Conservation (phyloP, 208 protist genomes). For the Wallacemonas sp. region DNA sequence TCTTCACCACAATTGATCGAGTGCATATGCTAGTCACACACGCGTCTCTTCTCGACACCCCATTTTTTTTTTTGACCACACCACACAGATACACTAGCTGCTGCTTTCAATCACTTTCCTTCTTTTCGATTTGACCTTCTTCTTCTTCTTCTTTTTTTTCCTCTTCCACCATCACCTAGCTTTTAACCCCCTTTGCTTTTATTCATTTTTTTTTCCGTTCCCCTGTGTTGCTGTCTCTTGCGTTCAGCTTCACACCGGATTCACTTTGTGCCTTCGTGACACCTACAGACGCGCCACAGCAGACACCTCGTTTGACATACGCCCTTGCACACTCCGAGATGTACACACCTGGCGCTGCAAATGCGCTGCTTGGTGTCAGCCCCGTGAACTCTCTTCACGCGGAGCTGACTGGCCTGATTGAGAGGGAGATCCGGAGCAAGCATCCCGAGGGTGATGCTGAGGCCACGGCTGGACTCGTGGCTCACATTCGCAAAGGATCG, state of each 20-base stretch:
- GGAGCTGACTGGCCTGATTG: constrained; percentile 29
- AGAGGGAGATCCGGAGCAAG: constrained; percentile 30
- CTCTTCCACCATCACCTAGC: background rate
- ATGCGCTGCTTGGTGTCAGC: background rate
- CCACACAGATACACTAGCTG: background rate
- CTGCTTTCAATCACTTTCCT: background rate
- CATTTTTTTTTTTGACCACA: constrained; percentile 8
- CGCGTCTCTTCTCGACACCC: too few relatives aligned
- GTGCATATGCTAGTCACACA: too few relatives aligned
- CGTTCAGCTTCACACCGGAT: too few relatives aligned
- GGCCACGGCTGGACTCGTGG: constrained; percentile 51
- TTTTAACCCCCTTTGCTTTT: background rate
- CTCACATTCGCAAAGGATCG: constrained; percentile 69
- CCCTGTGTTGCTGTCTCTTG: background rate
- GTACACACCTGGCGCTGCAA: constrained; percentile 1
- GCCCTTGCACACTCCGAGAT: background rate
- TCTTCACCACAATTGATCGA: too few relatives aligned
- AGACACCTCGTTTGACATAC: too few relatives aligned
- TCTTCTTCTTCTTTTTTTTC: background rate
- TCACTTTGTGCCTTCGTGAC: too few relatives aligned
- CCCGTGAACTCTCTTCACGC: background rate
- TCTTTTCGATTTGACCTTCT: background rate
- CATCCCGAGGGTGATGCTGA: constrained; percentile 53
- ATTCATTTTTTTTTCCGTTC: constrained; percentile 9
- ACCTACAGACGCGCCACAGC: too few relatives aligned